phyloP scores from a whole-genome alignment of 2,329 filamentous ascomycete species.

The Neoascochyta sp. region DNA sequence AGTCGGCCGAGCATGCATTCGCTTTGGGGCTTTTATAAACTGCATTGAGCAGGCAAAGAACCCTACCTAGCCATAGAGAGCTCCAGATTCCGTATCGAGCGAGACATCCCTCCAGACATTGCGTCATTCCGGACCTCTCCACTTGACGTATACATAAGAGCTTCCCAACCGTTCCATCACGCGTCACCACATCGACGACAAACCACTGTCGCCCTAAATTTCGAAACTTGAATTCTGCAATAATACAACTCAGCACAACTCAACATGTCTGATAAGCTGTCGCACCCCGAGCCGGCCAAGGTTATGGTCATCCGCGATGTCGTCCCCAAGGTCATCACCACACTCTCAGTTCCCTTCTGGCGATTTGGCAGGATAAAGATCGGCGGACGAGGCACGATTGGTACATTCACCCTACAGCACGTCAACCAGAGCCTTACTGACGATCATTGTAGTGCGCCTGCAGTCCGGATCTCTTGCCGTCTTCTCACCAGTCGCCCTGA shows the following conservation, averaged over 20 bases:
- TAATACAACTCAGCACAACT: not conserved
- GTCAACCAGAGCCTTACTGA: constrained; percentile 8
- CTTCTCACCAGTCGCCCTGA: constrained; percentile 88
- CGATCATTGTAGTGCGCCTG: constrained; percentile 61
- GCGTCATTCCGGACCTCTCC: too few relatives aligned
- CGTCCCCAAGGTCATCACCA: constrained; percentile 68
- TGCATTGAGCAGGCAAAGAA: too few relatives aligned
- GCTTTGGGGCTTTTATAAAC: too few relatives aligned
- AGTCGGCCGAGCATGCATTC: constrained; percentile 12
- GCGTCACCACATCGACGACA: too few relatives aligned
- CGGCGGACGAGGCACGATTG: constrained; percentile 81
- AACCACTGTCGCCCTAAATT: too few relatives aligned
- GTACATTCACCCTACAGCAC: constrained; percentile 45
- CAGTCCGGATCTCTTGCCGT: constrained; percentile 74
- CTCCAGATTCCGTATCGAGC: too few relatives aligned
- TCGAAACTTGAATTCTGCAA: too few relatives aligned
- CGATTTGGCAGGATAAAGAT: constrained; percentile 77
- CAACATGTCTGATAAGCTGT: constrained; percentile 38
- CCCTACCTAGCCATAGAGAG: too few relatives aligned
- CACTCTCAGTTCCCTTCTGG: constrained; percentile 77
- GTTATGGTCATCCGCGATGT: constrained; percentile 89
- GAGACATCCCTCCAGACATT: too few relatives aligned
- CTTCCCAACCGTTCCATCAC: too few relatives aligned
- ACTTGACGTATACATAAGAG: too few relatives aligned
- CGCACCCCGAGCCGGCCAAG: constrained; percentile 65